Base-by-base conservation (phyloP, 2,329 filamentous ascomycete species). In the Fusarium dlaminii region DNA sequence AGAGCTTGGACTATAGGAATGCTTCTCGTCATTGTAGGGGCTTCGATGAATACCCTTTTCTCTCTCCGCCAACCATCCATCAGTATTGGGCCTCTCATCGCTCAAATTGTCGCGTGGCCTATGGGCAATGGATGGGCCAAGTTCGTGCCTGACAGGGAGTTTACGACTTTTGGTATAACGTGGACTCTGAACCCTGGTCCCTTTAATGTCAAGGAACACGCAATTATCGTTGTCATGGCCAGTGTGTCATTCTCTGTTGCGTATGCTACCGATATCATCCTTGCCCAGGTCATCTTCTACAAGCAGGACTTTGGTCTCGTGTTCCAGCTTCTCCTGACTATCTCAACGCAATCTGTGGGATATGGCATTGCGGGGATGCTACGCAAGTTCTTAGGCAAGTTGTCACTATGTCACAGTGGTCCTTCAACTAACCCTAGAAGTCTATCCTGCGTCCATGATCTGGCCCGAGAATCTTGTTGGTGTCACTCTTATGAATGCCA, bases 211-310 rank as follows among this genome's bases (percentile, higher is more conserved):
- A 93, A 93, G 80, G 91, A 93, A 78, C 91, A 93, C 78, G 83
- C 89, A 46, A 87, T 93, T 68, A 92, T 93, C 64, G 89, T 90
- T 24, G 89, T 92, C 73, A 92, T 92, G 90, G 91, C 93, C 22
- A 90, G 92, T 78, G 91, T 93, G 11, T 90, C 91, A 10, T 93
- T 93, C 73, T 91, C 84, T 56, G 90, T 87, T 11, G 91, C 92
- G 8, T 94, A 94, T 75, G 91, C 92, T 2, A 94, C 92, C 2
- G 92, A 94, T 74, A 91, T 94, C 36, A 88, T 95, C 49, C 84
- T 94, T 5, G 92, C 92, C 1, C 92, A 94, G 81, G 83, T 90
- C 24, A 87, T 91, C 22, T 94, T 94, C 76, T 94, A 94, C 79
- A 90, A 91, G 79, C 88, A 93, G 75, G 84, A 91, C 66, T 93